Evolutionary conservation across 2,329 filamentous ascomycete species (phyloP).

Genomic region (Juglanconis oblonga): DNA sequence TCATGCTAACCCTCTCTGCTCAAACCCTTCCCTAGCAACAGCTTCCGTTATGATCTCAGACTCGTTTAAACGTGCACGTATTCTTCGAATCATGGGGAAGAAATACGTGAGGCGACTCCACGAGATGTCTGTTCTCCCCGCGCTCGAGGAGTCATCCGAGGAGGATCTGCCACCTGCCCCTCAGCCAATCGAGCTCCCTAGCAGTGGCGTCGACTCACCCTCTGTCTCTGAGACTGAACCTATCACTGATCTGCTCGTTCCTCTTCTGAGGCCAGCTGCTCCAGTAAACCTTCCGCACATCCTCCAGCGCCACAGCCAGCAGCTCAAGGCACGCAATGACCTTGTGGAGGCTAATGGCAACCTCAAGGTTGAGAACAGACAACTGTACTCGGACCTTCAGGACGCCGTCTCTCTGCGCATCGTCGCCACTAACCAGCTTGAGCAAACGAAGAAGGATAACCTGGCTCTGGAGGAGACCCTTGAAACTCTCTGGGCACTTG

Average conservation of each 20-base stretch:
- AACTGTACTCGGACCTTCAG: neutral
- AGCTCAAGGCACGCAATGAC: neutral
- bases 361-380: neutral
- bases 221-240: neutral
- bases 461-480: neutral
- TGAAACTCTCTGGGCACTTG: conserved; percentile 1
- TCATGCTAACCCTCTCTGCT: neutral
- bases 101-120: neutral
- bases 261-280: neutral
- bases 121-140: neutral
- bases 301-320: neutral
- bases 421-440: neutral
- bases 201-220: neutral
- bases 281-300: neutral
- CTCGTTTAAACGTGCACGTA: neutral
- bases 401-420: neutral
- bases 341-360: neutral
- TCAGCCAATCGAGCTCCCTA: neutral
- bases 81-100: neutral
- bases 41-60: neutral
- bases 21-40: neutral
- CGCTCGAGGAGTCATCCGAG: neutral
- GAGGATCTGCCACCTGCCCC: neutral
- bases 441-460: neutral
- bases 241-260: neutral